Evolutionary conservation across 495 filamentous ascomycete genomes (phyloP).

Genomic region (Aspergillus leporis): DNA sequence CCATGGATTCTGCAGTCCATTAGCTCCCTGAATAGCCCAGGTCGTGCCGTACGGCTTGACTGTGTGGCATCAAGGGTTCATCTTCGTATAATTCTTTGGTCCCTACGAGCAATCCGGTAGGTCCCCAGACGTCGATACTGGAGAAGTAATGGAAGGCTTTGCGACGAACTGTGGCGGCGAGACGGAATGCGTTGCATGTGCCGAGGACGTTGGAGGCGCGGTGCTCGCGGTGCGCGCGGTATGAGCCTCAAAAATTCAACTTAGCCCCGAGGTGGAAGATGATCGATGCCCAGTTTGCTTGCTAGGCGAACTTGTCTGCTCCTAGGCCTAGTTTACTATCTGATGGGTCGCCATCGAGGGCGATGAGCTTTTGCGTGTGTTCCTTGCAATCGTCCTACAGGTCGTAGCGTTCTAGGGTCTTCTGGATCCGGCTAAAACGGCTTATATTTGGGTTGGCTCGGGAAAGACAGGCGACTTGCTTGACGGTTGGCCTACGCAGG

Average conservation of each 20-base stretch:
- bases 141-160: slow-evolving; percentile 30
- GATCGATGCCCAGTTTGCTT: slow-evolving; percentile 14
- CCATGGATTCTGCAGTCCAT: slow-evolving; percentile 24
- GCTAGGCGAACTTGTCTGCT: slow-evolving; percentile 9
- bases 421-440: not conserved
- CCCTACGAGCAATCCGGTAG: slow-evolving; percentile 11
- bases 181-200: slow-evolving; percentile 14
- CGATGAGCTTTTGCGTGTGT: slow-evolving; percentile 11
- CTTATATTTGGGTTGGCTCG: not conserved
- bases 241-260: slow-evolving; percentile 25
- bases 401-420: slow-evolving; percentile 15
- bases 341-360: slow-evolving; percentile 16
- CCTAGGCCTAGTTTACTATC: slow-evolving; percentile 10
- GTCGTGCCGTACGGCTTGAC: slow-evolving; percentile 17
- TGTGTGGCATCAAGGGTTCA: slow-evolving; percentile 9
- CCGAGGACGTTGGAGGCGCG: slow-evolving; percentile 22
- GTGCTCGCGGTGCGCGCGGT: slow-evolving; percentile 20
- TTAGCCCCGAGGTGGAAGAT: slow-evolving; percentile 26
- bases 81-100: slow-evolving; percentile 17
- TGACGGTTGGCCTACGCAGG: slow-evolving; percentile 4
- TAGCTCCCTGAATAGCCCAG: slow-evolving; percentile 27
- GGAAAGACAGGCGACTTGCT: slow-evolving; percentile 15
- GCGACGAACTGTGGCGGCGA: slow-evolving; percentile 14
- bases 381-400: slow-evolving; percentile 5
- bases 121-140: slow-evolving; percentile 16